phyloP scores from a whole-genome alignment of 1,284 basidiomycete species.

The Megacollybia platyphylla region DNA sequence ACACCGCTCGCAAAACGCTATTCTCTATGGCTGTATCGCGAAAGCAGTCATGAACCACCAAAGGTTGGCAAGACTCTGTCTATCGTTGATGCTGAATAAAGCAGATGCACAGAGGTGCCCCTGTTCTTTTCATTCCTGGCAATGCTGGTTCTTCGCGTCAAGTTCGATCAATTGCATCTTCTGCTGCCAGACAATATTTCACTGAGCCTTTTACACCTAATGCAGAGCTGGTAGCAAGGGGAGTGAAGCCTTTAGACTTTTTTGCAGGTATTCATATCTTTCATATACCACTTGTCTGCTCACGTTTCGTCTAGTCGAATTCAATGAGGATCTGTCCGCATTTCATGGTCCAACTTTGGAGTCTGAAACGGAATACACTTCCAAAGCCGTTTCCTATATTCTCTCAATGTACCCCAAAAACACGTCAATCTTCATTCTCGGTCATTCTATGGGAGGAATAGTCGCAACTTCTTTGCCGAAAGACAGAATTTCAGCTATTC shows the following conservation, averaged over 20 bases:
- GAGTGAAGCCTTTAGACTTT: constrained; percentile 61
- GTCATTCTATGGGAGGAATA: constrained; percentile 98
- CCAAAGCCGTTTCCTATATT: constrained; percentile 65
- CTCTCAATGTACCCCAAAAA: constrained; percentile 59
- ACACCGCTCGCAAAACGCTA: constrained; percentile 66
- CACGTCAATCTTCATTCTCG: constrained; percentile 67
- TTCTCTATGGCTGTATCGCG: constrained; percentile 83
- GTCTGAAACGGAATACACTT: constrained; percentile 73
- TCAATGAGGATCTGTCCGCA: constrained; percentile 95
- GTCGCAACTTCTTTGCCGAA: constrained; percentile 69
- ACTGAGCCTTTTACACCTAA: constrained; percentile 37
- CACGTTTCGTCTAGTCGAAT: constrained; percentile 54
- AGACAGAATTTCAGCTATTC: constrained; percentile 58
- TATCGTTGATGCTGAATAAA: constrained; percentile 2
- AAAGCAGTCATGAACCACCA: constrained; percentile 70
- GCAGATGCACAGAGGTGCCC: constrained; percentile 42
- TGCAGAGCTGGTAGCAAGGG: constrained; percentile 31
- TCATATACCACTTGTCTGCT: neutral
- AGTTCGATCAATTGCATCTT: constrained; percentile 90
- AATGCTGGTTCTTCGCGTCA: constrained; percentile 95
- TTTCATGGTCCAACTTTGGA: constrained; percentile 86
- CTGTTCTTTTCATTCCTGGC: constrained; percentile 93
- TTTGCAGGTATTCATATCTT: constrained; percentile 52
- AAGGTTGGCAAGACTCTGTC: constrained; percentile 27
- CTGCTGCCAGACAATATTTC: constrained; percentile 74